phyloP scores from a whole-genome alignment of 139 green algal genomes.

The Volvox africanus region DNA sequence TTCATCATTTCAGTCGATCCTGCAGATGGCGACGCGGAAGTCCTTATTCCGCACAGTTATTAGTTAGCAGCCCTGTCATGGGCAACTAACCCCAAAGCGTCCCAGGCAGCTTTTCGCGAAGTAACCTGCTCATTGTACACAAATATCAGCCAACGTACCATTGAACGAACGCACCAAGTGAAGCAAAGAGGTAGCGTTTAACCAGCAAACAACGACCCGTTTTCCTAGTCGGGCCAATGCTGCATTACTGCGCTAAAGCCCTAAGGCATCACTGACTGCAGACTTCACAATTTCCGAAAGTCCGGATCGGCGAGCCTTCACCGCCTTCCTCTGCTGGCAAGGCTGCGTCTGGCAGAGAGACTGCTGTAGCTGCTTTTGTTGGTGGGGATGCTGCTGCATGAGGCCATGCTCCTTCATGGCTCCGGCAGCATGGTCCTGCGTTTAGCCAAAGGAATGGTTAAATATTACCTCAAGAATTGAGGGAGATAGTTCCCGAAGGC shows the following conservation, averaged over 20 bases:
- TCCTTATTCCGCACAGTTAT: too few relatives aligned
- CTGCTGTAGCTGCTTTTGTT: neutral
- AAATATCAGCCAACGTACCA: neutral
- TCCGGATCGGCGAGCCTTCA: slow-evolving; percentile 42
- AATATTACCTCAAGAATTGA: neutral
- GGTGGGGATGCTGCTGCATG: neutral
- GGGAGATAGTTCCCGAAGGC: neutral
- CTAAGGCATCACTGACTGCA: slow-evolving; percentile 25
- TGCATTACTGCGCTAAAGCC: neutral
- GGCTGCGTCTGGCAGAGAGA: neutral
- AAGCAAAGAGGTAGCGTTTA: too few relatives aligned
- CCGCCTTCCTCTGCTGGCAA: neutral
- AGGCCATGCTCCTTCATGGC: neutral
- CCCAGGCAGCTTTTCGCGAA: too few relatives aligned
- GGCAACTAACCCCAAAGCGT: too few relatives aligned
- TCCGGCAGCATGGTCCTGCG: neutral
- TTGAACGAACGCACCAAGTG: neutral
- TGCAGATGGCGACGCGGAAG: too few relatives aligned
- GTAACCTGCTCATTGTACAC: neutral
- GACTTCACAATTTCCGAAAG: slow-evolving; percentile 34
- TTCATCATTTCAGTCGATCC: too few relatives aligned
- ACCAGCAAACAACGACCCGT: too few relatives aligned
- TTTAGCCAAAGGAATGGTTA: too few relatives aligned
- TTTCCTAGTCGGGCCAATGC: too few relatives aligned
- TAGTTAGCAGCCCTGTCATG: too few relatives aligned